phyloP scores from a whole-genome alignment of 257 asterid species.

The Rauvolfia tetraphylla region DNA sequence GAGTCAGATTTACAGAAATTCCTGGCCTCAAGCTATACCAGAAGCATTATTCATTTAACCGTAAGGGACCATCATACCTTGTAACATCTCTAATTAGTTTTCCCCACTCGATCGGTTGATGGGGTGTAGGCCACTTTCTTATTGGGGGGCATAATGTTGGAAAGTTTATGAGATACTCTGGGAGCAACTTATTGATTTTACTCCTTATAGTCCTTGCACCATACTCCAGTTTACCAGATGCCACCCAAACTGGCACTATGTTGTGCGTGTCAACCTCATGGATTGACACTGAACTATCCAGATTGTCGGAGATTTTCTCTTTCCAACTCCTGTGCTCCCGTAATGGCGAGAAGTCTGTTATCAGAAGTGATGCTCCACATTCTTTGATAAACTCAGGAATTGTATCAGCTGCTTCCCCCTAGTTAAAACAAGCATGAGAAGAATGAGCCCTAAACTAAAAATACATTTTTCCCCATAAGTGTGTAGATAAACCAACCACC shows the following conservation, averaged over 20 bases:
- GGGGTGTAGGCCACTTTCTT: constrained; percentile 49
- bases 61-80: constrained; percentile 43
- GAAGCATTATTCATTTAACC: constrained; percentile 15
- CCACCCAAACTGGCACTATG: constrained; percentile 89
- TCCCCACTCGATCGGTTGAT: constrained; percentile 54
- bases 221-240: constrained; percentile 82
- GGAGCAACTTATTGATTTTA: constrained; percentile 75
- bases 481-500: neutral
- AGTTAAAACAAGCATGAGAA: constrained; percentile 2
- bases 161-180: constrained; percentile 69
- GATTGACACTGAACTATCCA: constrained; percentile 53
- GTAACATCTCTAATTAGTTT: constrained; percentile 51
- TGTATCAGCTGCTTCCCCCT: constrained; percentile 89
- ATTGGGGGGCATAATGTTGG: constrained; percentile 50
- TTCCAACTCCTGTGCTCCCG: constrained; percentile 82
- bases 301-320: constrained; percentile 54
- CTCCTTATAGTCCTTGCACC: constrained; percentile 80
- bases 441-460: constrained; percentile 3
- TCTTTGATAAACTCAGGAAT: constrained; percentile 72
- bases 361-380: constrained; percentile 87
- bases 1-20: constrained; percentile 24
- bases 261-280: constrained; percentile 96
- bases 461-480: neutral
- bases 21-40: constrained; percentile 11
- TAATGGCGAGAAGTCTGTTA: constrained; percentile 90